These are phyloP conservation scores for Phytomonas francai DNA, from an alignment of 208 protist species.

Conservation along the genomic window DNA sequence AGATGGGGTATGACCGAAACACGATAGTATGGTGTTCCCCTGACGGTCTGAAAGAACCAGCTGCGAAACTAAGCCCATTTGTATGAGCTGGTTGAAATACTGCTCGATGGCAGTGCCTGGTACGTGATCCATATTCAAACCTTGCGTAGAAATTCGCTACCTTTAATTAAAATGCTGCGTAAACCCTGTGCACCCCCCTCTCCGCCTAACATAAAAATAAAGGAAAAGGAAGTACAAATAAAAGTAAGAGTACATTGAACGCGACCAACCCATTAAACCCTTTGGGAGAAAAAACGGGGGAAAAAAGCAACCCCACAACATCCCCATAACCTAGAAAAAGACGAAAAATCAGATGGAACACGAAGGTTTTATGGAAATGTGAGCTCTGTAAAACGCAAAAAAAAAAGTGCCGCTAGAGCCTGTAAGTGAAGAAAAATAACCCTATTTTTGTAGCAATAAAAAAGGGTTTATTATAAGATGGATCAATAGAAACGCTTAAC, in stretches of 20 bases:
- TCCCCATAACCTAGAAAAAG: not conserved
- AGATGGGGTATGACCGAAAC: slow-evolving; percentile 25
- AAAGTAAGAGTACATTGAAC: not conserved
- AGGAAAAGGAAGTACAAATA: slow-evolving; percentile 9
- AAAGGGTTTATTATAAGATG: slow-evolving; percentile 4
- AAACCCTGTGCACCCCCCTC: not conserved
- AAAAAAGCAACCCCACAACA: not conserved
- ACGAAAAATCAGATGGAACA: not conserved
- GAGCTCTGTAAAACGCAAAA: not conserved
- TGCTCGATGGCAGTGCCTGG: slow-evolving; percentile 71
- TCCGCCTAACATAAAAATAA: not conserved
- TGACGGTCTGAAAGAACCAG: slow-evolving; percentile 74
- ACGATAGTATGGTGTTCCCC: slow-evolving; percentile 72
- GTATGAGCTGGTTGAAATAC: slow-evolving; percentile 83
- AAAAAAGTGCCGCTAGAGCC: slow-evolving; percentile 4
- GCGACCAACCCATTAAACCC: not conserved
- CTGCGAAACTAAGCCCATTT: slow-evolving; percentile 69
- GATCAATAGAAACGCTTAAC: slow-evolving; percentile 9
- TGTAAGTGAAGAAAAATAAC: not conserved
- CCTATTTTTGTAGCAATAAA: slow-evolving; percentile 8
- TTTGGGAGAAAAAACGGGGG: not conserved
- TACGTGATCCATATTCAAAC: slow-evolving; percentile 25
- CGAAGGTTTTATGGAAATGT: slow-evolving; percentile 1
- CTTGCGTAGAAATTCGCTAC: not conserved
- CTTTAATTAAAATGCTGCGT: not conserved